These are phyloP conservation scores for Populus deltoides DNA, from an alignment of 345 rosid species.

Conservation along the genomic window DNA sequence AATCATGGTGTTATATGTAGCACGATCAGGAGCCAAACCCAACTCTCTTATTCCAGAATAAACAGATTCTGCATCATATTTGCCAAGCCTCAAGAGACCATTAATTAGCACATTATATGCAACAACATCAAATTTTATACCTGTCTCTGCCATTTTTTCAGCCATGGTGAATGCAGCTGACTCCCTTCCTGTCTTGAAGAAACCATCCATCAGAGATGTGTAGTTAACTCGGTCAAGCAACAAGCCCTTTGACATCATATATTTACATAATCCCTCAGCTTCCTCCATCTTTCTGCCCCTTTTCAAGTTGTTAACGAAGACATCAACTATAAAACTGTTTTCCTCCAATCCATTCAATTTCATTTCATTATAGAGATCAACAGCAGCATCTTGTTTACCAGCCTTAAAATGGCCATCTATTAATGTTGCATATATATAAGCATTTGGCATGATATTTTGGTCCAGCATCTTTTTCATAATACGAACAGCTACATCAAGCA, in stretches of 20 bases:
- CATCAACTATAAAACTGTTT: constrained; percentile 57
- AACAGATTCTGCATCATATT: constrained; percentile 49
- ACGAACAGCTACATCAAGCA: constrained; percentile 60
- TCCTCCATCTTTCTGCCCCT: constrained; percentile 55
- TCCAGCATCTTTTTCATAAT: constrained; percentile 55
- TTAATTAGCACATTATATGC: constrained; percentile 73
- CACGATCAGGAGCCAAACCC: constrained; percentile 66
- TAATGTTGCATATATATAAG: constrained; percentile 49
- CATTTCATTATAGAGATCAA: constrained; percentile 64
- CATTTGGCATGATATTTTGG: constrained; percentile 50
- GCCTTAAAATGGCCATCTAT: constrained; percentile 76
- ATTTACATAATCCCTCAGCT: constrained; percentile 44
- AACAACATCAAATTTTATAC: constrained; percentile 63
- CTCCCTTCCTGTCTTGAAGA: constrained; percentile 71
- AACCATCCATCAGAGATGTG: constrained; percentile 85
- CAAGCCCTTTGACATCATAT: constrained; percentile 55
- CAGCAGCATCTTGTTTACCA: constrained; percentile 51
- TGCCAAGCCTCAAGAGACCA: constrained; percentile 61
- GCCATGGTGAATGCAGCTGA: constrained; percentile 62
- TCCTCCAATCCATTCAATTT: constrained; percentile 54
- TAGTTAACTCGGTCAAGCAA: constrained; percentile 66
- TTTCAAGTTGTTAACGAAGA: constrained; percentile 63
- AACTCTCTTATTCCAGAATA: constrained; percentile 58
- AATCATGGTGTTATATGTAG: constrained; percentile 76
- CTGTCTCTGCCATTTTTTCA: constrained; percentile 65